Conservation (phyloP, 495 filamentous ascomycete species). For the Jackrogersella multiformis region DNA sequence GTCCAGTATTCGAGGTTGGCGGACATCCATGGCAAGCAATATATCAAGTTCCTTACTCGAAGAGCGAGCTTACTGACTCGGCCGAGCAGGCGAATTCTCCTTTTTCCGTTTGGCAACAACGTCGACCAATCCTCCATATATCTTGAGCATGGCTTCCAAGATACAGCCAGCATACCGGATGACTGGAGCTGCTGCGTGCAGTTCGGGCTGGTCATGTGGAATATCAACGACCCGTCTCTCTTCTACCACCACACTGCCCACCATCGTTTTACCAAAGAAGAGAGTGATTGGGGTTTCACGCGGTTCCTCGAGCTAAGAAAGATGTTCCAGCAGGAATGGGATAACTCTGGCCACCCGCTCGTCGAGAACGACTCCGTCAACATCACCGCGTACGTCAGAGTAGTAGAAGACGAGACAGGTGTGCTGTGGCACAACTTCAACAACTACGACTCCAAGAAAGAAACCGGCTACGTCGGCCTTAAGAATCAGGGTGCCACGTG, state of each 20-base stretch:
- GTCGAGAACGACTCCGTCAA: slow-evolving; percentile 88
- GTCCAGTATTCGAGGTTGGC: slow-evolving; percentile 86
- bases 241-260: slow-evolving; percentile 74
- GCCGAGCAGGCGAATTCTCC: slow-evolving; percentile 79
- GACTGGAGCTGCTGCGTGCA: slow-evolving; percentile 97
- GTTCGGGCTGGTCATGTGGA: slow-evolving; percentile 93
- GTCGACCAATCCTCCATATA: slow-evolving; percentile 93
- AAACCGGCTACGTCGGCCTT: slow-evolving; percentile 95
- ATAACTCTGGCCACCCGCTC: slow-evolving; percentile 71
- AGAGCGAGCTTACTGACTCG: slow-evolving; percentile 36
- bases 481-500: slow-evolving; percentile 99
- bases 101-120: slow-evolving; percentile 95
- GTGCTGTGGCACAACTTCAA: slow-evolving; percentile 99
- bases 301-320: slow-evolving; percentile 85
- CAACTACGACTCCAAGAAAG: slow-evolving; percentile 98
- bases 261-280: slow-evolving; percentile 92
- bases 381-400: slow-evolving; percentile 90
- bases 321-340: slow-evolving; percentile 77
- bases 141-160: slow-evolving; percentile 87
- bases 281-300: slow-evolving; percentile 99
- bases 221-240: slow-evolving; percentile 85
- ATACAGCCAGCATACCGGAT: slow-evolving; percentile 69
- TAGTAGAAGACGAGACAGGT: slow-evolving; percentile 96
- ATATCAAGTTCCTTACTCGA: neutral
- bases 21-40: slow-evolving; percentile 82